Base-by-base conservation (phyloP, 169 alveolate genomes). In the Plasmodium blacklocki region DNA sequence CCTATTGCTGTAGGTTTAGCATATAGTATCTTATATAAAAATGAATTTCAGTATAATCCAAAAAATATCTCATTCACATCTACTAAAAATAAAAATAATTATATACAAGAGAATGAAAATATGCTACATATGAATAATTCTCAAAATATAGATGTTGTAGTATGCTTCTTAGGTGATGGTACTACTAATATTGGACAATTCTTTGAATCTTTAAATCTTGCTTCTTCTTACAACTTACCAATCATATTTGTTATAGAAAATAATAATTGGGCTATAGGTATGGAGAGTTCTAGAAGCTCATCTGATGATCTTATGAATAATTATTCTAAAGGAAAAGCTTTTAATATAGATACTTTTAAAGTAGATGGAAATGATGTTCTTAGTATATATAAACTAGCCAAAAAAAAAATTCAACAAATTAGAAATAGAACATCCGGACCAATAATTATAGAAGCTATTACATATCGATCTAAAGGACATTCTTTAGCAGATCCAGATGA, bases 131-230 rank as follows among this genome's bases (percentile, higher is more conserved):
- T 26, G 8, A 18, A 11, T 3, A 63, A 12, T 11, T 64, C 52
- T 4, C 45, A 39, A 2, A 26, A 18, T 58, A 4, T 71, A 12
- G 93, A 95, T 76, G 97, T 95, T 8, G 93, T 97, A 29, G 93
- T 93, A 18, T 90, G 97, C 50, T 94, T 96, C 95, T 94, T 95
- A 83, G 98, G 98, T 32, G 98, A 96, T 88, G 98, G 98, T 23
- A 97, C 98, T 19, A 93, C 97, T 14, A 96, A 96, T 90, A 92
- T 95, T 74, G 98, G 98, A 26, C 96, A 95, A 88, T 80, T 96
- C 21, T 95, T 70, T 83, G 98, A 96, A 73, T 97, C 98, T 1
- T 94, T 96, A 59, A 96, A 96, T 70, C 93, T 96, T 95, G 97
- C 98, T 23, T 93, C 95, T 52, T 80, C 95, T n/a, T 93, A 96